phyloP scores from a whole-genome alignment of 495 filamentous ascomycete species.

The Coniosporium apollinis region DNA sequence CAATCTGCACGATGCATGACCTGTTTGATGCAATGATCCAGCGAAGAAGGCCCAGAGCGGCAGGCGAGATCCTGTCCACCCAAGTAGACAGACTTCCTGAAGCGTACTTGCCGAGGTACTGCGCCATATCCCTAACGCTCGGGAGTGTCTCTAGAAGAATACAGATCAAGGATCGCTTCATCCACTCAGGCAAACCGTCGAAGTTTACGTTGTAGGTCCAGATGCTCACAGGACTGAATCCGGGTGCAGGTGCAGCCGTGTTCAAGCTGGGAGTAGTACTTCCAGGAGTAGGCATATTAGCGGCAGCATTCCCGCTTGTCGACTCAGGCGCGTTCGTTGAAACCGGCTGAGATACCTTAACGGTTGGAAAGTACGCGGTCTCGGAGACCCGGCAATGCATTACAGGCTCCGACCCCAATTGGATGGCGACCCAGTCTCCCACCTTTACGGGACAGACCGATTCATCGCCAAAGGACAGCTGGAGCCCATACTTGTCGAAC shows the following conservation, averaged over 20 bases:
- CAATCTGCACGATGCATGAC: constrained; percentile 66
- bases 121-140: constrained; percentile 41
- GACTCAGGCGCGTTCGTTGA: too few species aligned
- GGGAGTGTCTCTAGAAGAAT: constrained; percentile 53
- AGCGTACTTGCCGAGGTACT: constrained; percentile 33
- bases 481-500: constrained; percentile 22
- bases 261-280: too few species aligned
- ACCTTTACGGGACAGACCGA: constrained; percentile 22
- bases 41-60: constrained; percentile 51
- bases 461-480: constrained; percentile 25
- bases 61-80: constrained; percentile 43
- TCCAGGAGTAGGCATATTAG: too few species aligned
- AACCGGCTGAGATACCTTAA: constrained; percentile 16
- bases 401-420: constrained; percentile 4
- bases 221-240: constrained; percentile 12
- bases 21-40: constrained; percentile 90
- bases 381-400: constrained; percentile 30
- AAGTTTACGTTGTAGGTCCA: constrained; percentile 39
- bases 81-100: constrained; percentile 38
- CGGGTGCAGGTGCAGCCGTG: constrained; percentile 6
- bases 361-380: constrained; percentile 17
- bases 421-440: constrained; percentile 45
- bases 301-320: too few species aligned
- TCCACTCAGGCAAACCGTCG: constrained; percentile 28
- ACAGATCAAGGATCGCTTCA: constrained; percentile 40